Percentiles rank a stretch among this genome's conserved stretches.
These are phyloP conservation scores for Metschnikowia matae DNA, from an alignment of 805 yeast species.

Conservation along the genomic window DNA sequence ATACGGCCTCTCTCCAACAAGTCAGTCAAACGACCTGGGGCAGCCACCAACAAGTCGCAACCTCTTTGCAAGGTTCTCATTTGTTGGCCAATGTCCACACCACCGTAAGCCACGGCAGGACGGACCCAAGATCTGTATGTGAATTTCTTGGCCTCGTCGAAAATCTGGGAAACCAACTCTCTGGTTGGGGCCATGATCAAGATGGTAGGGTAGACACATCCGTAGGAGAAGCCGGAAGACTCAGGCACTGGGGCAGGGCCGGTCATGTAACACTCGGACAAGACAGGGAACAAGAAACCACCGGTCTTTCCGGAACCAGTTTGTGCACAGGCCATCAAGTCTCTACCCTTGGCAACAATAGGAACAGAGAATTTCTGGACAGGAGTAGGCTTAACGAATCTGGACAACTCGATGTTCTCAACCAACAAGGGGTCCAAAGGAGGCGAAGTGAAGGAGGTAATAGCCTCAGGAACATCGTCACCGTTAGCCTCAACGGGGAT, in stretches of 20 bases:
- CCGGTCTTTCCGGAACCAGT: constrained; percentile 99
- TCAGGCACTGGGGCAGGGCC: constrained; percentile 71
- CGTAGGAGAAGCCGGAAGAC: constrained; percentile 52
- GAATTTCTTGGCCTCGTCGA: constrained; percentile 92
- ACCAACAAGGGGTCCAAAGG: constrained; percentile 85
- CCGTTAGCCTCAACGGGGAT: constrained; percentile 99
- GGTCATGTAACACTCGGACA: constrained; percentile 80
- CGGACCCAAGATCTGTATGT: constrained; percentile 98
- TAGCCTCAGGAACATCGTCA: constrained; percentile 90
- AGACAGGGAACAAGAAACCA: constrained; percentile 97
- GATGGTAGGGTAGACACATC: constrained; percentile 91
- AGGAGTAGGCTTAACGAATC: constrained; percentile 95
- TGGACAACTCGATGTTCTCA: constrained; percentile 80
- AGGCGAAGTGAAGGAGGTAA: constrained; percentile 81
- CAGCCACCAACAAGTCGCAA: constrained; percentile 94
- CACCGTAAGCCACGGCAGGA: constrained; percentile 97
- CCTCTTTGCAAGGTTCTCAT: constrained; percentile 86
- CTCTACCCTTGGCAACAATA: constrained; percentile 83
- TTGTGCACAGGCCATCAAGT: constrained; percentile 96
- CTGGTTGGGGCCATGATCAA: constrained; percentile 97
- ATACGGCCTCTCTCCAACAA: constrained; percentile 92
- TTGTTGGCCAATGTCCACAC: constrained; percentile 90
- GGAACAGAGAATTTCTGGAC: constrained; percentile 94
- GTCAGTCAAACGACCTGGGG: constrained; percentile 98
- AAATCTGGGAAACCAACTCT: constrained; percentile 96